These are phyloP conservation scores for Casuarina cunninghamiana DNA, from an alignment of 306 rosid species.

Conservation along the genomic window DNA sequence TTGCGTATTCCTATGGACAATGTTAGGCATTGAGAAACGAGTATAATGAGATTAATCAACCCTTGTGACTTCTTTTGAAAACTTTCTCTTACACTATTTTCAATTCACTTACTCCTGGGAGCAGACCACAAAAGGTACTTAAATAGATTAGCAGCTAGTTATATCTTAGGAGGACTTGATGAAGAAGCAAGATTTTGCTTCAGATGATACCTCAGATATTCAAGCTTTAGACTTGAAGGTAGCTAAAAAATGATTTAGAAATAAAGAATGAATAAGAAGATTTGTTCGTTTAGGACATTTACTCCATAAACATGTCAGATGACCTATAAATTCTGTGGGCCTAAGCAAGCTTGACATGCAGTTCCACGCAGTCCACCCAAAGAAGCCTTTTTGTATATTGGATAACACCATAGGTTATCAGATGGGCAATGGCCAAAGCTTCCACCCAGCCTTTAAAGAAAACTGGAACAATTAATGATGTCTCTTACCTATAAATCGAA, in stretches of 20 bases:
- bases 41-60: background rate
- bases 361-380: constrained; percentile 96
- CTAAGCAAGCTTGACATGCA: constrained; percentile 9
- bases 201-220: constrained; percentile 43
- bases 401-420: constrained; percentile 85
- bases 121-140: background rate
- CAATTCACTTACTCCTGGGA: constrained; percentile 30
- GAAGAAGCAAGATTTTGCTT: constrained; percentile 47
- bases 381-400: constrained; percentile 95
- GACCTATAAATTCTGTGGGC: background rate
- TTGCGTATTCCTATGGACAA: background rate
- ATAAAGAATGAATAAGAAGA: background rate
- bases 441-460: constrained; percentile 88
- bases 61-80: background rate
- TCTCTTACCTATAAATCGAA: constrained; percentile 1
- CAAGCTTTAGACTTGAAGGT: constrained; percentile 12
- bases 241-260: background rate
- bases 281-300: background rate
- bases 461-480: constrained; percentile 8
- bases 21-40: background rate
- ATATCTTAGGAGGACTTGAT: constrained; percentile 48
- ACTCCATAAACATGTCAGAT: background rate
- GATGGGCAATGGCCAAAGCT: constrained; percentile 99
- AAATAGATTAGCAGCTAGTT: background rate
- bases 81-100: background rate